phyloP scores from a whole-genome alignment of 169 alveolate species.

The Plasmodium gonderi region DNA sequence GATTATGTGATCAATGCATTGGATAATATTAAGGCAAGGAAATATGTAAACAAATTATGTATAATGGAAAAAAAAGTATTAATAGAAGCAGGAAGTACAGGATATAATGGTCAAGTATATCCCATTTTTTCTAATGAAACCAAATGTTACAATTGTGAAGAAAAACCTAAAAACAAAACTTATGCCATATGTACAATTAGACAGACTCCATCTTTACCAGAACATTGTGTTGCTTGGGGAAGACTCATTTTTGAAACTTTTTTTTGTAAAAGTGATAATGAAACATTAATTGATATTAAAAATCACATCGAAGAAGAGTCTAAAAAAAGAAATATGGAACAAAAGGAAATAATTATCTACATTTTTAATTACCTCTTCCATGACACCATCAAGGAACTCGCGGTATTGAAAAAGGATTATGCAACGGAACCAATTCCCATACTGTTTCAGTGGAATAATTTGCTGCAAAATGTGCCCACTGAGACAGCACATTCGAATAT shows the following conservation, averaged over 20 bases:
- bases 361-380: constrained; percentile 78
- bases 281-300: constrained; percentile 75
- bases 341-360: constrained; percentile 33
- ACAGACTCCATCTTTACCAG: constrained; percentile 97
- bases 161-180: constrained; percentile 88
- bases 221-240: constrained; percentile 99
- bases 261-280: constrained; percentile 81
- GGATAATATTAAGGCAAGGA: constrained; percentile 96
- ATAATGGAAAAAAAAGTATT: constrained; percentile 90
- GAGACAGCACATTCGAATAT: no score
- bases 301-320: constrained; percentile 78
- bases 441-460: not conserved
- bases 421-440: constrained; percentile 31
- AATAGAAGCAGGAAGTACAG: constrained; percentile 97
- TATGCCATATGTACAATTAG: constrained; percentile 99
- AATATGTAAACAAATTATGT: constrained; percentile 94
- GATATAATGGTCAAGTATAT: constrained; percentile 94
- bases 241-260: constrained; percentile 90
- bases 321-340: constrained; percentile 66
- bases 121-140: constrained; percentile 90
- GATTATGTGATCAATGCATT: constrained; percentile 95
- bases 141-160: constrained; percentile 95
- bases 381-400: constrained; percentile 73
- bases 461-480: not conserved
- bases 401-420: constrained; percentile 63